Evolutionary conservation across 257 asterid species (phyloP), one percentile per base, ranked within the genome.

Genomic region (Rehmannia glutinosa): DNA sequence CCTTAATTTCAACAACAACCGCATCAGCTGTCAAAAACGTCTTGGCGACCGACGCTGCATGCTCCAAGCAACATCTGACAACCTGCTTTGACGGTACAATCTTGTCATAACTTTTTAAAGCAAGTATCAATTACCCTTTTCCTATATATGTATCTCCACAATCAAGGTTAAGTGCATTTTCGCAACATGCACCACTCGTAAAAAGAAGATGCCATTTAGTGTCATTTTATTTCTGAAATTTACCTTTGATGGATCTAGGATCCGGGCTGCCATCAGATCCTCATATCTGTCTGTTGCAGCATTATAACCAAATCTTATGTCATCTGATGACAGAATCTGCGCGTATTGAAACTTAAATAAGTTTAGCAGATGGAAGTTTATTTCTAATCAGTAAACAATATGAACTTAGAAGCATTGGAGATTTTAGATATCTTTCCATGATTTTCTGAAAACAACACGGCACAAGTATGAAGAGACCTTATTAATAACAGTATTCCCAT

Each of bases 401-500:
- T n/a, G n/a, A n/a, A n/a, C n/a, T n/a, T n/a, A n/a, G n/a, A n/a
- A n/a, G n/a, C n/a, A n/a, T n/a, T n/a, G n/a, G n/a, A n/a, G n/a
- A n/a, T n/a, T n/a, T n/a, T n/a, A n/a, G n/a, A n/a, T n/a, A n/a
- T n/a, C n/a, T n/a, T n/a, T n/a, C n/a, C n/a, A n/a, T n/a, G n/a
- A n/a, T n/a, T n/a, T n/a, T n/a, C n/a, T n/a, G n/a, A n/a, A n/a
- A n/a, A 32, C 3, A 30, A 6, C 36, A 30, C 6, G 36, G 7
- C 28, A 50, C 2, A 19, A 25, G 21, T 51, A 32, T 20, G 20
- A 6, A 41, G 45, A 58, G 58, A 90, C 99, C 99, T 93, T 93
- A 82, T 93, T 97, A 67, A 94, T 88, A 62, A 93, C 99, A 21
- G 91, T 97, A 75, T 96, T 88, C 63, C 99, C 99, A 62, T 93